Evolutionary conservation across 768 basidiomycete species (phyloP).

Genomic region (Amanita thiersii): DNA sequence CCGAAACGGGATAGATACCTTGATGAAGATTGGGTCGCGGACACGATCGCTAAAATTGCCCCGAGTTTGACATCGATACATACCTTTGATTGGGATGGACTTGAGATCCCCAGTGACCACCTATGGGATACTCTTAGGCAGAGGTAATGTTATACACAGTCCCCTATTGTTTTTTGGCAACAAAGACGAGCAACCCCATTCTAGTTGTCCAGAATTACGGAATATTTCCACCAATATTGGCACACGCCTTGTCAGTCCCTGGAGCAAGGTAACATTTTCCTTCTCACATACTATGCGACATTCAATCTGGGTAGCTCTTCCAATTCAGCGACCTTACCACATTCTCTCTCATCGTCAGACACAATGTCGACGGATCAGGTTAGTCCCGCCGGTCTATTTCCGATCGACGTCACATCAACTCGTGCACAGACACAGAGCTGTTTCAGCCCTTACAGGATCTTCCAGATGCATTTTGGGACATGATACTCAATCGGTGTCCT

Average conservation of each 20-base stretch:
- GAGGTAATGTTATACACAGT: conserved; percentile 19
- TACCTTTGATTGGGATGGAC: conserved; percentile 46
- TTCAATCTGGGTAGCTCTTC: conserved; percentile 23
- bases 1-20: conserved; percentile 32
- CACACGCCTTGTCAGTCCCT: conserved; percentile 21
- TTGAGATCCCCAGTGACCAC: conserved; percentile 33
- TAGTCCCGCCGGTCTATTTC: conserved; percentile 6
- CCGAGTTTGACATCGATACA: conserved; percentile 23
- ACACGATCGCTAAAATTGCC: conserved; percentile 25
- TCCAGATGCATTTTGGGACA: conserved; percentile 36
- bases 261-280: conserved; percentile 18
- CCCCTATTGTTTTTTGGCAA: not conserved
- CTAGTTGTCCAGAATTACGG: conserved; percentile 34
- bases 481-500: conserved; percentile 37
- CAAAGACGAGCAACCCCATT: not conserved
- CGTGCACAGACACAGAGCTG: no score
- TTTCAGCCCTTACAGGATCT: conserved; percentile 32
- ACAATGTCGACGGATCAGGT: conserved; percentile 33
- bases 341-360: conserved; percentile 39
- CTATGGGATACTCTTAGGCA: conserved; percentile 33
- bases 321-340: conserved; percentile 32
- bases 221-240: conserved; percentile 40
- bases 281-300: not conserved
- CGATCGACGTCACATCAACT: no score
- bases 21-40: conserved; percentile 33